Evolutionary conservation across 2,329 filamentous ascomycete species (phyloP).

Genomic region (Aspergillus candidus): DNA sequence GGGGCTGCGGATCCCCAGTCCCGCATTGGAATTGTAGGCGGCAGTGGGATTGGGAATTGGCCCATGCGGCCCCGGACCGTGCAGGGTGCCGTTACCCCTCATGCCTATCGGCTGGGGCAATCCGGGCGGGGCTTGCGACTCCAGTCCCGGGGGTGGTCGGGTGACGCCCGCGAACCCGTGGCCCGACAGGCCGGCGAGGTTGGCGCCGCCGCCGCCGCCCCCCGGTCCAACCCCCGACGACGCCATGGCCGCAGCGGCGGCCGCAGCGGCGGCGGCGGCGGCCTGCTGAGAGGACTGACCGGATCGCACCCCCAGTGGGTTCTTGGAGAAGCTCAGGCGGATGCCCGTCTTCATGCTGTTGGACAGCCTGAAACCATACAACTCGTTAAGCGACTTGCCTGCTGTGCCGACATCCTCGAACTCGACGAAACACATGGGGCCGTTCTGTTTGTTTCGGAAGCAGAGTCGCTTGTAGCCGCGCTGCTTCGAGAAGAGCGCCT

Average conservation of each 20-base stretch:
- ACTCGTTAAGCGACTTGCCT: constrained; percentile 80
- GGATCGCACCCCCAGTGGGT: constrained; percentile 85
- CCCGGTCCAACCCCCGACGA: constrained; percentile 50
- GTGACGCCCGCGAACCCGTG: constrained; percentile 62
- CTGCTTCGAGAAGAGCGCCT: constrained; percentile 86
- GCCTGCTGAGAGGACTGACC: constrained; percentile 48
- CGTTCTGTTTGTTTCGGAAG: constrained; percentile 90
- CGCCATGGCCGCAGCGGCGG: constrained; percentile 35
- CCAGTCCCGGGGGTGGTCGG: constrained; percentile 75
- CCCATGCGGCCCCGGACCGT: constrained; percentile 24
- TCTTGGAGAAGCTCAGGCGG: constrained; percentile 93
- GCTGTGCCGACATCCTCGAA: constrained; percentile 92
- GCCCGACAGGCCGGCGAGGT: constrained; percentile 48
- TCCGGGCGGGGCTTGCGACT: constrained; percentile 59
- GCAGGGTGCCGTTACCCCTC: constrained; percentile 27
- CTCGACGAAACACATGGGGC: constrained; percentile 98
- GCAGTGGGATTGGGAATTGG: constrained; percentile 23
- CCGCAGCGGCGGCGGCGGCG: too few relatives aligned
- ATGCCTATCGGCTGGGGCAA: constrained; percentile 43
- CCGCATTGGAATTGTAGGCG: constrained; percentile 32
- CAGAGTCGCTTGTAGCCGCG: constrained; percentile 92
- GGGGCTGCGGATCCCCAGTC: constrained; percentile 34
- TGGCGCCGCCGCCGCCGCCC: constrained; percentile 51
- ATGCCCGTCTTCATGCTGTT: constrained; percentile 95
- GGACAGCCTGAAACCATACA: constrained; percentile 80